Conservation (phyloP, 768 basidiomycete genomes). For the Trametes gibbosa region DNA sequence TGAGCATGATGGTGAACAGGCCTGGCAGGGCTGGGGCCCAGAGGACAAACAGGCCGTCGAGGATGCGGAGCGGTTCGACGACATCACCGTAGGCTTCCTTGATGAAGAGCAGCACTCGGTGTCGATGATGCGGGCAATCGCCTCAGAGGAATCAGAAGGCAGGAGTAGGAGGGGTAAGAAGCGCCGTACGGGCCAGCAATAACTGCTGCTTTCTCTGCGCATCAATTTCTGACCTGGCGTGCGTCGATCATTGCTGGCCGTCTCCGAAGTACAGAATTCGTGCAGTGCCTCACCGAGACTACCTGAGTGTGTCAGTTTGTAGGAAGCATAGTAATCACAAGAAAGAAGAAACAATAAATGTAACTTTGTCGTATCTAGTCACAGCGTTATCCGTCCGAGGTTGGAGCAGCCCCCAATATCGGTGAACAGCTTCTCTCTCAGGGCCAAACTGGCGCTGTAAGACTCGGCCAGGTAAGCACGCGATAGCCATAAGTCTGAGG, state of each 20-base stretch:
- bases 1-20: constrained; percentile 21
- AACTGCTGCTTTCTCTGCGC: neutral
- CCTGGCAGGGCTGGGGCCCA: constrained; percentile 32
- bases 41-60: constrained; percentile 32
- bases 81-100: constrained; percentile 35
- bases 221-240: no score
- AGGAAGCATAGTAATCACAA: constrained; percentile 1
- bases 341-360: constrained; percentile 6
- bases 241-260: no score
- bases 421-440: no score
- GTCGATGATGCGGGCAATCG: constrained; percentile 6
- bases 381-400: neutral
- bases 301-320: neutral
- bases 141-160: constrained; percentile 6
- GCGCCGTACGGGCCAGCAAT: constrained; percentile 2
- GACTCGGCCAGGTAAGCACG: neutral
- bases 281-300: neutral
- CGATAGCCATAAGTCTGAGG: no score
- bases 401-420: no score
- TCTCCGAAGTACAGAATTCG: no score
- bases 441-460: no score
- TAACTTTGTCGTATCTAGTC: neutral
- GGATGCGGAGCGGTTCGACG: constrained; percentile 36
- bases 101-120: constrained; percentile 31
- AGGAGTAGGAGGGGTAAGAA: constrained; percentile 1